phyloP scores from a whole-genome alignment of 345 rosid species.

The Rhizophora apiculata region DNA sequence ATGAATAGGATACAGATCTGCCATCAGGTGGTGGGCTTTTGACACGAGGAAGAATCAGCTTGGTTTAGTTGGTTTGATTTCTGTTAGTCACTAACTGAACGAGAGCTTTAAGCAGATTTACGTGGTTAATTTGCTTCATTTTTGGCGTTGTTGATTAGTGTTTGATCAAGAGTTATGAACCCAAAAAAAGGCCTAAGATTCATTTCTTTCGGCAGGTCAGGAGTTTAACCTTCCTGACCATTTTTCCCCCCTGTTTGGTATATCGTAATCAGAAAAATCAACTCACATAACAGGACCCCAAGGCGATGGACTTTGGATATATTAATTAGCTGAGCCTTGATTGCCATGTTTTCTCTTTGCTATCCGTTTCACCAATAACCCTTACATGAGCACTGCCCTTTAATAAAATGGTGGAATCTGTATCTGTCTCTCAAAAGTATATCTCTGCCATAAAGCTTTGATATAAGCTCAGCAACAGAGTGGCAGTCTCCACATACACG shows the following conservation, averaged over 20 bases:
- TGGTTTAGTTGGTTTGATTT: slow-evolving; percentile 4
- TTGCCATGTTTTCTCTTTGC: no score
- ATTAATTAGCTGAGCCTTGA: no score
- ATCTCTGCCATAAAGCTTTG: slow-evolving; percentile 52
- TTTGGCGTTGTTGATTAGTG: slow-evolving; percentile 1
- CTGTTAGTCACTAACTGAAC: neutral
- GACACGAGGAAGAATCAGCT: slow-evolving; percentile 10
- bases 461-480: slow-evolving; percentile 56
- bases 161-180: neutral
- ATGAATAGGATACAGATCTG: neutral
- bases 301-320: no score
- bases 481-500: slow-evolving; percentile 73
- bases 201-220: neutral
- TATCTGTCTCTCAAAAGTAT: slow-evolving; percentile 57
- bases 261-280: neutral
- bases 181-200: neutral
- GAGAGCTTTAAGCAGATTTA: slow-evolving; percentile 14
- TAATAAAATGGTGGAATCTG: slow-evolving; percentile 62
- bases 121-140: slow-evolving; percentile 3
- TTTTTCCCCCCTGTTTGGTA: neutral
- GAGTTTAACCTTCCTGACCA: neutral
- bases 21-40: slow-evolving; percentile 1
- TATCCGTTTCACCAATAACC: slow-evolving; percentile 58
- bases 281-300: no score
- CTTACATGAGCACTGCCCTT: slow-evolving; percentile 62